These are phyloP conservation scores for Drechmeria coniospora DNA, from an alignment of 2,329 filamentous ascomycete species.

Conservation along the genomic window DNA sequence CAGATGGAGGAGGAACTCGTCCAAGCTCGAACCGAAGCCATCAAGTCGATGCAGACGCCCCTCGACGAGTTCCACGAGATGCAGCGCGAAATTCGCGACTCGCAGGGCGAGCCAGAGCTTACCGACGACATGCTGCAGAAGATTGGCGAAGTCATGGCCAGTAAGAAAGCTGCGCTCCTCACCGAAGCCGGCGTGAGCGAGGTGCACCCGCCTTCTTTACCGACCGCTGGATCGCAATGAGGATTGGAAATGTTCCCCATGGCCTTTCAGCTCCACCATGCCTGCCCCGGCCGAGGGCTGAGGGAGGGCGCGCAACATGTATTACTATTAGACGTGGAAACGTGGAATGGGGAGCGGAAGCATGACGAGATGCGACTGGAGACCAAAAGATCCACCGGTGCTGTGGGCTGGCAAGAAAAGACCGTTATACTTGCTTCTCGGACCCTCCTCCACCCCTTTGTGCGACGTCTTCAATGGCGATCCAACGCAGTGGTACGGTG, in stretches of 20 bases:
- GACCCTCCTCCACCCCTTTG: too few species aligned
- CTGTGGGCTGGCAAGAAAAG: too few species aligned
- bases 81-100: slow-evolving; percentile 34
- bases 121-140: slow-evolving; percentile 43
- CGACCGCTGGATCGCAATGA: slow-evolving; percentile 4
- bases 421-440: too few species aligned
- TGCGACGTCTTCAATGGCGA: too few species aligned
- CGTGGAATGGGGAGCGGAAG: too few species aligned
- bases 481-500: too few species aligned
- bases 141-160: slow-evolving; percentile 45
- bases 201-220: slow-evolving; percentile 9
- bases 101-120: slow-evolving; percentile 39
- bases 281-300: too few species aligned
- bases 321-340: too few species aligned
- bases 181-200: slow-evolving; percentile 22
- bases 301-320: too few species aligned
- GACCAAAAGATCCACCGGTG: too few species aligned
- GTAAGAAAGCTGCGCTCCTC: slow-evolving; percentile 29
- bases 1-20: slow-evolving; percentile 37
- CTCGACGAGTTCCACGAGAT: slow-evolving; percentile 43
- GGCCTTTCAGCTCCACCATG: not conserved
- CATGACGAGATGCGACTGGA: too few species aligned
- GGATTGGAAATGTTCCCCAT: not conserved
- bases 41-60: slow-evolving; percentile 34
- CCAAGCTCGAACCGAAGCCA: slow-evolving; percentile 17